phyloP scores from a whole-genome alignment of 352 stramenopile genomes.

The Globisporangium polare region DNA sequence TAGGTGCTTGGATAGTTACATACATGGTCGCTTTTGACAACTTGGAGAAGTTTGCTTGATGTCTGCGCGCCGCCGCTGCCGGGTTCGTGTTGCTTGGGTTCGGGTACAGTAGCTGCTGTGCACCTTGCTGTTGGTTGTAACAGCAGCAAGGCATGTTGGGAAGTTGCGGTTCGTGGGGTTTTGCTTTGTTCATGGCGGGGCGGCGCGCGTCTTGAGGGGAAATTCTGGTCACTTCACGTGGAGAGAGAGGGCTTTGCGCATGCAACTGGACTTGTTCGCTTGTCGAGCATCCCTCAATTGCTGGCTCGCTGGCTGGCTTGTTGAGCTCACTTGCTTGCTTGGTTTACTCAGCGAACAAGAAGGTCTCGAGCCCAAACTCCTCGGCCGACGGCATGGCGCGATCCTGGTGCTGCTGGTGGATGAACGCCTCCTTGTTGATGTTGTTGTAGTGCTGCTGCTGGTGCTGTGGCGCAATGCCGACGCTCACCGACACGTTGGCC shows the following conservation, averaged over 20 bases:
- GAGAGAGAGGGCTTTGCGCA: not conserved
- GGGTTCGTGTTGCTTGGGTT: not conserved
- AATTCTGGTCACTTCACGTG: not conserved
- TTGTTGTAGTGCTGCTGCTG: slow-evolving; percentile 28
- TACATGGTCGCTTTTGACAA: slow-evolving; percentile 8
- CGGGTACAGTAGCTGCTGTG: slow-evolving; percentile 18
- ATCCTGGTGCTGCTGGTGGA: slow-evolving; percentile 40
- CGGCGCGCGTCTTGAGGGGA: not conserved
- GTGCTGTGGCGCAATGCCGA: slow-evolving; percentile 6
- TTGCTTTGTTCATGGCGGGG: not conserved
- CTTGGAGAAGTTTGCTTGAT: not conserved
- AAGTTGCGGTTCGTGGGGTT: too few species aligned
- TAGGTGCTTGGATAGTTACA: not conserved
- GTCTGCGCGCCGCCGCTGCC: not conserved
- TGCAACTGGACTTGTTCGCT: not conserved
- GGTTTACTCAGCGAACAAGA: slow-evolving; percentile 65
- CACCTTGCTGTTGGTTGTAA: slow-evolving; percentile 1
- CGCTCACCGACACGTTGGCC: slow-evolving; percentile 19
- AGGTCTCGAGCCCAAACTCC: slow-evolving; percentile 62
- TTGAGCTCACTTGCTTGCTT: not conserved
- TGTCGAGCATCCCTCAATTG: not conserved
- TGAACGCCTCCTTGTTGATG: slow-evolving; percentile 24
- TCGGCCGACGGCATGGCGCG: slow-evolving; percentile 37
- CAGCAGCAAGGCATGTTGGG: not conserved
- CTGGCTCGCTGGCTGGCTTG: not conserved